A percentile compares a stretch with the other conserved stretches of the same genome.
phyloP scores from a whole-genome alignment of 2,329 filamentous ascomycete species.

The Epichloe glyceriae region DNA sequence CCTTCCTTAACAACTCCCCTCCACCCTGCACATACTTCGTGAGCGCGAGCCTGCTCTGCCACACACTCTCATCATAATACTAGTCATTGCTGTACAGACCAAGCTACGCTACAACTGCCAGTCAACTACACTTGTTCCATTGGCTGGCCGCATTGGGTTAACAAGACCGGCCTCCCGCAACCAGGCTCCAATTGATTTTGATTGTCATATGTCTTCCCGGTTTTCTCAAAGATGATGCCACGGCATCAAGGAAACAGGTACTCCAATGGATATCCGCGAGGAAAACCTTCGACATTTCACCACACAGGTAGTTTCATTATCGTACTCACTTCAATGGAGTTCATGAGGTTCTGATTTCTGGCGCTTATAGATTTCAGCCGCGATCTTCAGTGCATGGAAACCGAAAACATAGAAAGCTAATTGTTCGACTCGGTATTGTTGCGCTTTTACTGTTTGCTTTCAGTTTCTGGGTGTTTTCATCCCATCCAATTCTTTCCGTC shows the following conservation, averaged over 20 bases:
- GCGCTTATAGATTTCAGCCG: conserved; percentile 52
- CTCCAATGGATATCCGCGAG: conserved; percentile 71
- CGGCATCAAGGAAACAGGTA: conserved; percentile 65
- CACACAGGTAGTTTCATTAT: conserved; percentile 54
- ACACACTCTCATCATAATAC: neutral
- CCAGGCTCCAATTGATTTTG: neutral
- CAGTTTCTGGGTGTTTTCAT: conserved; percentile 63
- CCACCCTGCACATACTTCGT: too few relatives aligned
- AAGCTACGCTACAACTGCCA: neutral
- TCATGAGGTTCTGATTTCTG: neutral
- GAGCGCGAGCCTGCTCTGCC: too few relatives aligned
- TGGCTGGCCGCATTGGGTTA: neutral
- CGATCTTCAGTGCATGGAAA: conserved; percentile 59
- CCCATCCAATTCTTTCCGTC: conserved; percentile 46
- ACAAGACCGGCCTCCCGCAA: neutral
- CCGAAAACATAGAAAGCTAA: conserved; percentile 58
- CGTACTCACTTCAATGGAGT: neutral
- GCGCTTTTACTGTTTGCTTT: conserved; percentile 50
- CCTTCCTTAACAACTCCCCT: too few relatives aligned
- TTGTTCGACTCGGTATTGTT: conserved; percentile 52
- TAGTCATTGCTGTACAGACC: neutral
- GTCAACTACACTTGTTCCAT: neutral
- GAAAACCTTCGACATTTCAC: conserved; percentile 75
- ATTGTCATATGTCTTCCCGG: conserved; percentile 16
- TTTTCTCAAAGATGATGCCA: conserved; percentile 60